A percentile compares a stretch with the other conserved stretches of the same genome.
Evolutionary conservation across 495 filamentous ascomycete genomes (phyloP).

Genomic region (Cenococcum geophilum): DNA sequence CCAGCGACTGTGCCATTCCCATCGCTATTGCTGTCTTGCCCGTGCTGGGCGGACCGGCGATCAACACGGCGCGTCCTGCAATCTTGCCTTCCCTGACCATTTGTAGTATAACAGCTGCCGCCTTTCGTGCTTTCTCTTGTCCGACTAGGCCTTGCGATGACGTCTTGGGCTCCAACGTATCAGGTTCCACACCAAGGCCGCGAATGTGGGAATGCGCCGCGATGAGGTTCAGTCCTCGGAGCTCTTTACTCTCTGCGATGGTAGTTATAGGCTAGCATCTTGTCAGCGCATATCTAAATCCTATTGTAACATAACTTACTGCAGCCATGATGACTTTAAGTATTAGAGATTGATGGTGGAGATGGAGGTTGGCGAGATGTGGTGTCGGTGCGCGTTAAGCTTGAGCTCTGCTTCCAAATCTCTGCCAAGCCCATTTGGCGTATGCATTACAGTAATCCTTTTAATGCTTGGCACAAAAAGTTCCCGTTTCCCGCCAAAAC

Average conservation of each 20-base stretch:
- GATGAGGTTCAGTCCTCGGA: slow-evolving; percentile 90
- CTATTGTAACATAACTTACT: slow-evolving; percentile 6
- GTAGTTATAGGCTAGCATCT: slow-evolving; percentile 74
- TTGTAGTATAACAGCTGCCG: slow-evolving; percentile 88
- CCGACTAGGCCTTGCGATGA: slow-evolving; percentile 96
- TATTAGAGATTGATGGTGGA: not conserved
- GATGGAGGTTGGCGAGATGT: not conserved
- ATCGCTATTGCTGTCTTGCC: slow-evolving; percentile 98
- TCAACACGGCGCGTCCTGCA: slow-evolving; percentile 88
- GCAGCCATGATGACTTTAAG: slow-evolving; percentile 18
- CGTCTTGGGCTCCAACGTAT: slow-evolving; percentile 77
- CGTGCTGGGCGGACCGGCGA: slow-evolving; percentile 94
- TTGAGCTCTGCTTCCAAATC: not conserved
- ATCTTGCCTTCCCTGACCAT: slow-evolving; percentile 99
- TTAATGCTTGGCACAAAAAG: no score
- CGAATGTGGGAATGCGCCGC: slow-evolving; percentile 97
- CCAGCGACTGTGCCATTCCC: slow-evolving; percentile 96
- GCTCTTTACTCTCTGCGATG: slow-evolving; percentile 87
- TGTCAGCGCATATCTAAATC: slow-evolving; percentile 31
- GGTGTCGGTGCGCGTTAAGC: no score
- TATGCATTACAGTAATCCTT: no score
- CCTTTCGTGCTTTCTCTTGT: slow-evolving; percentile 92
- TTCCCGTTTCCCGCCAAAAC: no score
- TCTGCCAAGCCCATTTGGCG: not conserved
- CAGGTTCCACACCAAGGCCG: slow-evolving; percentile 86